phyloP scores from a whole-genome alignment of 768 basidiomycete species.

The Tubosaeta sp. region DNA sequence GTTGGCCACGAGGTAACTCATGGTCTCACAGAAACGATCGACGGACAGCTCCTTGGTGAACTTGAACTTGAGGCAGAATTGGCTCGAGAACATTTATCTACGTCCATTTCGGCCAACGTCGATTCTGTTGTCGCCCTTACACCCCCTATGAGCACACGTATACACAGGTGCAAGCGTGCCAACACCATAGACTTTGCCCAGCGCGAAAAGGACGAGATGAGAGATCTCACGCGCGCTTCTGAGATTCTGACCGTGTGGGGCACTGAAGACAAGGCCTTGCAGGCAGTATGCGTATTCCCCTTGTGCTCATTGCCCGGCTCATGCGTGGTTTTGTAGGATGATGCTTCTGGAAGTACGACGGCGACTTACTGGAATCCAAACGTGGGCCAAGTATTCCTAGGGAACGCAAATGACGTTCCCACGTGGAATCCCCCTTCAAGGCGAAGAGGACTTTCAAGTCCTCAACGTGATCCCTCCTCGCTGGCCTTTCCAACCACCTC shows the following conservation, averaged over 20 bases:
- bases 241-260: conserved; percentile 60
- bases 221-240: conserved; percentile 76
- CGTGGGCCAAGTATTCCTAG: conserved; percentile 71
- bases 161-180: conserved; percentile 29
- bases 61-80: conserved; percentile 20
- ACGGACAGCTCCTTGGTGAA: conserved; percentile 23
- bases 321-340: conserved; percentile 15
- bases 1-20: conserved; percentile 3
- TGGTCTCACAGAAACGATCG: conserved; percentile 31
- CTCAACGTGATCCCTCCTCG: neutral
- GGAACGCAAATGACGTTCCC: conserved; percentile 82
- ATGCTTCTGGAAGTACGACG: conserved; percentile 31
- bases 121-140: neutral
- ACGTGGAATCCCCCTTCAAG: conserved; percentile 28
- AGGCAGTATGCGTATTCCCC: conserved; percentile 5
- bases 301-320: neutral
- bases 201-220: conserved; percentile 87
- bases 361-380: conserved; percentile 49
- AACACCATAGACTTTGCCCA: conserved; percentile 80
- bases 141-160: conserved; percentile 9
- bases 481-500: neutral
- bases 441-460: conserved; percentile 6
- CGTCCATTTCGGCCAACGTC: neutral
- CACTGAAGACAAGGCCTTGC: conserved; percentile 8
- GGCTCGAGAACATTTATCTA: conserved; percentile 1